Evolutionary conservation across 108 stramenopile species (phyloP).

Genomic region (Skeletonema tropicum): DNA sequence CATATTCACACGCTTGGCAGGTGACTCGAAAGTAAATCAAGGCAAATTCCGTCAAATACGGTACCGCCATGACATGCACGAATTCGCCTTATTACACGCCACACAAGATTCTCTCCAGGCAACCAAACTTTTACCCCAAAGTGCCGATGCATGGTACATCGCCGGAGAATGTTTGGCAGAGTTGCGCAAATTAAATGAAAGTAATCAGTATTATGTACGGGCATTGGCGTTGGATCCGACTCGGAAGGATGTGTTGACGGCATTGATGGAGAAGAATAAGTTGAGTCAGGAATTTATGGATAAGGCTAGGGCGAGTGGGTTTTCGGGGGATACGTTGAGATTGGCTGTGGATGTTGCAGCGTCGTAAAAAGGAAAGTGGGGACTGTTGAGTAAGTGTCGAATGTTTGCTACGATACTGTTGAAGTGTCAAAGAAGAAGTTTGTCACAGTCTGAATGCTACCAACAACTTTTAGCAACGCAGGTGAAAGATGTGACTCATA

Average conservation of each 20-base stretch:
- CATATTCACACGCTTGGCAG: constrained; percentile 50
- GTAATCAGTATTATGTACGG: constrained; percentile 63
- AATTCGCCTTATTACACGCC: constrained; percentile 77
- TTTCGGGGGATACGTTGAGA: constrained; percentile 71
- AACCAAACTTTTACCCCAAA: constrained; percentile 66
- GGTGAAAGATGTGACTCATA: too few relatives aligned
- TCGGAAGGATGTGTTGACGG: constrained; percentile 44
- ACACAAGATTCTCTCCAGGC: constrained; percentile 70
- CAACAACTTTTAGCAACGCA: too few relatives aligned
- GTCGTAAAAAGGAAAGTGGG: neutral
- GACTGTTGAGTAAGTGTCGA: neutral
- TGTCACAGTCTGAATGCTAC: too few relatives aligned
- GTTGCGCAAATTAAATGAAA: constrained; percentile 74
- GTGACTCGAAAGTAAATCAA: constrained; percentile 56
- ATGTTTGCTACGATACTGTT: too few relatives aligned
- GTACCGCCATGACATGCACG: constrained; percentile 83
- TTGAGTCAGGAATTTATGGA: constrained; percentile 66
- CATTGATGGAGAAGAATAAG: constrained; percentile 56
- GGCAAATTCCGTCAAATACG: constrained; percentile 59
- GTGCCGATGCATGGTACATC: constrained; percentile 59
- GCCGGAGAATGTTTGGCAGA: constrained; percentile 76
- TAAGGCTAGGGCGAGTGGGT: constrained; percentile 58
- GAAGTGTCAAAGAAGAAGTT: too few relatives aligned
- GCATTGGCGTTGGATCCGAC: constrained; percentile 66
- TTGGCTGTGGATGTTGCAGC: constrained; percentile 78